Conservation (phyloP, 345 rosid genomes). For the Limnanthes douglasii region DNA sequence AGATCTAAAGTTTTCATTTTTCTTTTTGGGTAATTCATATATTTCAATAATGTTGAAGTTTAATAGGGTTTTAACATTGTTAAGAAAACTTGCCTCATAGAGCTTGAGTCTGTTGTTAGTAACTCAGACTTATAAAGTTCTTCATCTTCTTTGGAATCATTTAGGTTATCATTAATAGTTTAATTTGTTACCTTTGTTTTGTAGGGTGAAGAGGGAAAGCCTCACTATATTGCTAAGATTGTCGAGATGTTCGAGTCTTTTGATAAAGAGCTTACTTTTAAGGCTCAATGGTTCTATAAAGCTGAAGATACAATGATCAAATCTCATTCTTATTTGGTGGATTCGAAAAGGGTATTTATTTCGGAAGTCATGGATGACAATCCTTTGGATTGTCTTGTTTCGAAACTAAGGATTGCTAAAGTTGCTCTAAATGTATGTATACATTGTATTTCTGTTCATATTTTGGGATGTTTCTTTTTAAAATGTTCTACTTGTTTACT, state of each 20-base stretch:
- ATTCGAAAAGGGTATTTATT: conserved; percentile 20
- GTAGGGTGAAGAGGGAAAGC: conserved; percentile 17
- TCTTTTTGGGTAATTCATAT: background rate
- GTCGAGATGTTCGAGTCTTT: conserved; percentile 16
- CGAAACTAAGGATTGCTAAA: conserved; percentile 10
- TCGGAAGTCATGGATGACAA: conserved; percentile 27
- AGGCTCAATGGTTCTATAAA: conserved; percentile 25
- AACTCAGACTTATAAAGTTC: no score
- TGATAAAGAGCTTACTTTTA: conserved; percentile 11
- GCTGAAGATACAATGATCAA: conserved; percentile 26
- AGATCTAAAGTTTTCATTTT: background rate
- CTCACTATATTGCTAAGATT: conserved; percentile 21
- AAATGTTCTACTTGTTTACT: no score
- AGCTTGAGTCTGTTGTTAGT: no score
- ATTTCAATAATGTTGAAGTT: background rate
- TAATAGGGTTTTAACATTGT: background rate
- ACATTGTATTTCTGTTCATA: background rate
- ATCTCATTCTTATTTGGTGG: conserved; percentile 3
- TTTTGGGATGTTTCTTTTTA: background rate
- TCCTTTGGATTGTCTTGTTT: conserved; percentile 19
- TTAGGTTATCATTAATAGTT: background rate
- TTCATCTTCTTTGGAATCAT: background rate
- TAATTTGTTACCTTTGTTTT: background rate
- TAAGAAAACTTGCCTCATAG: no score
- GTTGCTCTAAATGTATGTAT: conserved; percentile 17